These are phyloP conservation scores for Brassica carinata DNA, from an alignment of 345 rosid species.

Conservation along the genomic window DNA sequence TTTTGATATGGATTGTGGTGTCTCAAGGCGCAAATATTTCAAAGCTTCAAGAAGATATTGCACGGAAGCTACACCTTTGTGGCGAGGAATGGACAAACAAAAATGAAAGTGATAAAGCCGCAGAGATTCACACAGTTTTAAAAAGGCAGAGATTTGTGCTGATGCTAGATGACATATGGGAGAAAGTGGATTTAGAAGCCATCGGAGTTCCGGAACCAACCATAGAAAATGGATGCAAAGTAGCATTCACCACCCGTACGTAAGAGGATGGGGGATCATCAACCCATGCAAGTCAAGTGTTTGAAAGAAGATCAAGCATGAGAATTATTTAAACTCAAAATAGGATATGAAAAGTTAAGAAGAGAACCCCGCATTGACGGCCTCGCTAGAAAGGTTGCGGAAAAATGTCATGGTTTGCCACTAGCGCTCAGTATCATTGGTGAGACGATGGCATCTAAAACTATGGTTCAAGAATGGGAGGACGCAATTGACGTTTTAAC, in stretches of 20 bases:
- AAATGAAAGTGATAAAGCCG: neutral
- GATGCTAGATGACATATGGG: conserved; percentile 34
- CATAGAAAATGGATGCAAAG: conserved; percentile 12
- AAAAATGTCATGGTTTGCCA: neutral
- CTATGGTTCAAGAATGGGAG: conserved; percentile 38
- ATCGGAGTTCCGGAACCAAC: conserved; percentile 6
- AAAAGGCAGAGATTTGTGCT: neutral
- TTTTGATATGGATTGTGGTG: conserved; percentile 29
- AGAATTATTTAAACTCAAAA: conserved; percentile 20
- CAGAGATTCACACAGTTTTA: neutral
- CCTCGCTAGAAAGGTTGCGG: conserved; percentile 22
- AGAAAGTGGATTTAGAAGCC: conserved; percentile 2
- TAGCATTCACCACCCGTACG: conserved; percentile 30
- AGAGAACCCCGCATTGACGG: conserved; percentile 25
- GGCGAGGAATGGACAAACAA: neutral
- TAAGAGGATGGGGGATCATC: conserved; percentile 11
- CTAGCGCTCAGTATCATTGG: neutral
- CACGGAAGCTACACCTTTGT: neutral
- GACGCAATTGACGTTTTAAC: conserved; percentile 13
- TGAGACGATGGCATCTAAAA: neutral
- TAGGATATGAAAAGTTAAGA: neutral
- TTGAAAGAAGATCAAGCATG: neutral
- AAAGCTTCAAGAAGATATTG: conserved; percentile 28
- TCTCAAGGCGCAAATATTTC: neutral
- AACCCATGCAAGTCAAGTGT: conserved; percentile 4